These are phyloP conservation scores for Ophiocordyceps camponoti-saundersi DNA, from an alignment of 2,329 filamentous ascomycete species.

Conservation along the genomic window DNA sequence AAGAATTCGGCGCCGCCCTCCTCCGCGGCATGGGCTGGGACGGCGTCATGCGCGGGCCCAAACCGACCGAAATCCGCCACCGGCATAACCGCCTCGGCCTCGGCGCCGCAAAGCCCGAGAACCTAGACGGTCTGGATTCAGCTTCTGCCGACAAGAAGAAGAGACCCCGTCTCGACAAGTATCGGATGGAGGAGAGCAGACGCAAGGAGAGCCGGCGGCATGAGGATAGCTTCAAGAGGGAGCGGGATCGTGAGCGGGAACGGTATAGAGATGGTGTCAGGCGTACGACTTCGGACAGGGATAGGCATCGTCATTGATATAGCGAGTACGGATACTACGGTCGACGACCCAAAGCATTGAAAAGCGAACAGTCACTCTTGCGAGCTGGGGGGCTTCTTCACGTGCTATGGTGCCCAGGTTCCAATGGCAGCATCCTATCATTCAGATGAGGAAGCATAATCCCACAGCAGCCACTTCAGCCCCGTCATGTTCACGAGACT, in stretches of 20 bases:
- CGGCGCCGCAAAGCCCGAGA: conserved; percentile 69
- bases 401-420: no score
- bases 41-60: conserved; percentile 36
- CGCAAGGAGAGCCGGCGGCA: conserved; percentile 23
- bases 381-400: no score
- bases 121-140: conserved; percentile 65
- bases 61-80: conserved; percentile 46
- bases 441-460: no score
- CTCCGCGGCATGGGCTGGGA: conserved; percentile 95
- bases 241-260: conserved; percentile 25
- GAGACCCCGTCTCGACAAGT: conserved; percentile 31
- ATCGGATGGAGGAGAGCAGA: conserved; percentile 25
- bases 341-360: background rate
- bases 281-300: conserved; percentile 17
- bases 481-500: no score
- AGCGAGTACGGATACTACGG: background rate
- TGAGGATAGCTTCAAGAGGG: conserved; percentile 29
- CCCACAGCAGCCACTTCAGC: no score
- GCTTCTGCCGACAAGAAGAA: conserved; percentile 21
- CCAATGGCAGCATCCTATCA: no score
- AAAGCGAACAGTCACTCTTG: background rate
- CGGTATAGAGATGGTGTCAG: conserved; percentile 18
- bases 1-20: conserved; percentile 84
- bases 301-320: conserved; percentile 8
- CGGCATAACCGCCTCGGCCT: conserved; percentile 74